phyloP scores from a whole-genome alignment of 805 yeast species.

The Komagataella kurtzmanii region DNA sequence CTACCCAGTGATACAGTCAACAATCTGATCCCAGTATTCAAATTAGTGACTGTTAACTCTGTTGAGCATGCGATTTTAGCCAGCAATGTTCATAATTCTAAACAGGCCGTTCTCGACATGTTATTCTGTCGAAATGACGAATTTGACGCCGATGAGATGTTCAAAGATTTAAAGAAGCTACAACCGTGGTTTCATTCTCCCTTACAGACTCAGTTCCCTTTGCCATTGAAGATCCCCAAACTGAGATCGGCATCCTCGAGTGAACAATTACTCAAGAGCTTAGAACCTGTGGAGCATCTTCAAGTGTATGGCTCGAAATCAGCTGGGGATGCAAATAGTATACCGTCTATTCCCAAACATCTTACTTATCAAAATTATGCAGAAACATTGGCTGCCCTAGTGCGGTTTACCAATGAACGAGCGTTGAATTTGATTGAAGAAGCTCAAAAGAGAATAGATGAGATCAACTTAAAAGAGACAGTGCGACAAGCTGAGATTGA shows the following conservation, averaged over 20 bases:
- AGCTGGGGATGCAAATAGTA: neutral
- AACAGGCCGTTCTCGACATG: neutral
- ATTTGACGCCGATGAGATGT: neutral
- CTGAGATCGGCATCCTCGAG: neutral
- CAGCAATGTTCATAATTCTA: conserved; percentile 5
- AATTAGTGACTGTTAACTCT: conserved; percentile 28
- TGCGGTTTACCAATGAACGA: neutral
- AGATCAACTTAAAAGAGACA: conserved; percentile 10
- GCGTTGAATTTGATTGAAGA: conserved; percentile 14
- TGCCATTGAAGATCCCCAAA: neutral
- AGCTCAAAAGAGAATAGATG: conserved; percentile 16
- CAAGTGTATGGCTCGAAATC: neutral
- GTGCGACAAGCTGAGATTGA: conserved; percentile 23
- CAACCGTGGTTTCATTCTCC: neutral
- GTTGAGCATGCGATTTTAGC: conserved; percentile 25
- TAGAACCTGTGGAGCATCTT: neutral
- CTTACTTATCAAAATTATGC: neutral
- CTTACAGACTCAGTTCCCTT: neutral
- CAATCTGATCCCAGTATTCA: conserved; percentile 26
- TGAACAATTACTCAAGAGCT: neutral
- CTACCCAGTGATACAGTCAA: conserved; percentile 1
- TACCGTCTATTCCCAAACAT: neutral
- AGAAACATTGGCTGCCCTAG: neutral
- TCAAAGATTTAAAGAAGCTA: neutral
- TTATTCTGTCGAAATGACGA: neutral